Evolutionary conservation across 148 eudicot genomes (phyloP), one percentile per base, ranked within the genome.

Genomic region (Rhododendron ovatum): DNA sequence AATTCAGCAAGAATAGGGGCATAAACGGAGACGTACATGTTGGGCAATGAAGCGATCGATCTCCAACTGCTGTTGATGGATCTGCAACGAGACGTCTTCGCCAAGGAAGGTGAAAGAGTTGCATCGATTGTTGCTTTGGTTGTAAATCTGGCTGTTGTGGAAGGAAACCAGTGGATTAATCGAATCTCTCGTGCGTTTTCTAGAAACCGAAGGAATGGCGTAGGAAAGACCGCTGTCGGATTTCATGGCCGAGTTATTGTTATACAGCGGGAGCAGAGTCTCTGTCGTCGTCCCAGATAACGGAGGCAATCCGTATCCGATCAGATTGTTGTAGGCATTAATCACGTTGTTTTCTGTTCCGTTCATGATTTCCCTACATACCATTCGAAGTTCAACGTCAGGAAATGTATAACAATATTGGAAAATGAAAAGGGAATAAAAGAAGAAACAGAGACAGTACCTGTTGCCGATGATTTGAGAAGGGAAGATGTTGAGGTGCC

Each of bases 31-130:
- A 84, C 92, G 57, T 91, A 94, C 98, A 59, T 95, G 98, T 76
- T 92, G 91, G 50, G 94, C 83, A 43, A 94, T 87, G 65, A 94
- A 85, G 1, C 93, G 91, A 84, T 94, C 95, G 67, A 94, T 82
- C 83, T 95, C 98, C 15, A 90, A 84, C 55, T 95, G 94, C 57
- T 94, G 94, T 26, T 92, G 93, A 82, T 90, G 94, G 77, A 94
- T 86, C 87, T 92, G 93, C 2, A 88, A 35, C 57, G 98, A 92
- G 1, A 95, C 12, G 81, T 95, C 96, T 59, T 93, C 93, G 11
- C 93, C 96, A 61, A 94, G 91, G 55, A 95, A 92, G 10, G 91
- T 85, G 61, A 51, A 86, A 85, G 20, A 85, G 61, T 17, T 55
- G 80, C 30, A 35, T 2, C n/a, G 82, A 50, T 86, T 84, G 39